Conservation (phyloP, 352 stramenopile species). For the Aphanomyces astaci region DNA sequence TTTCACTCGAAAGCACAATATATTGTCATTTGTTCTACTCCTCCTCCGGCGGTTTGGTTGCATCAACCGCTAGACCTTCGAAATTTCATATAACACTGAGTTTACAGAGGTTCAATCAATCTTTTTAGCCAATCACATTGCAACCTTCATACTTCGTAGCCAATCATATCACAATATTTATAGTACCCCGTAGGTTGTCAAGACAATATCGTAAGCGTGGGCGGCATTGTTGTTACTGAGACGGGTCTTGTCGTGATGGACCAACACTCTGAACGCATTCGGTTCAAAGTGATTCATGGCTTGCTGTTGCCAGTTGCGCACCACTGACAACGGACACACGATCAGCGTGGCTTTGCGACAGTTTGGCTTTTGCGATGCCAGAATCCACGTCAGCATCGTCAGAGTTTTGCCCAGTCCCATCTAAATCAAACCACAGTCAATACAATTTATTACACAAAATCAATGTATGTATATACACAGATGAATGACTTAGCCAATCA, state of each 20-base stretch:
- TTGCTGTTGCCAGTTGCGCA: conserved; percentile 83
- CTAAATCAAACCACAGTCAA: conserved; percentile 1
- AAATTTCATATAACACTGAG: too few species aligned
- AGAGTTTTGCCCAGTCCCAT: conserved; percentile 51
- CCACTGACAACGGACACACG: conserved; percentile 77
- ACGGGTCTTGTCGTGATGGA: conserved; percentile 71
- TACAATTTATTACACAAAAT: conserved; percentile 58
- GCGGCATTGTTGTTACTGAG: conserved; percentile 12
- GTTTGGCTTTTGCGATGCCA: conserved; percentile 34
- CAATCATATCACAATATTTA: too few species aligned
- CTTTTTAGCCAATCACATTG: too few species aligned
- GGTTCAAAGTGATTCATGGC: conserved; percentile 36
- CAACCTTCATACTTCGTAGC: too few species aligned
- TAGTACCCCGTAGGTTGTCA: conserved; percentile 74
- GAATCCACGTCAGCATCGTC: conserved; percentile 59
- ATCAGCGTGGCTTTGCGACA: conserved; percentile 66
- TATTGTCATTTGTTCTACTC: too few species aligned
- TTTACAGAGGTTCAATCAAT: too few species aligned
- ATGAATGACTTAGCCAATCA: too few species aligned
- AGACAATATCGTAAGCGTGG: conserved; percentile 49
- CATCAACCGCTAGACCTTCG: too few species aligned
- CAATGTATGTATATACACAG: too few species aligned
- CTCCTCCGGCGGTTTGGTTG: too few species aligned
- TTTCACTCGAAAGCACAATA: too few species aligned
- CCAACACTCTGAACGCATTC: conserved; percentile 39